Evolutionary conservation across 139 green algal species (phyloP).

Genomic region (Chlorella sorokiniana): DNA sequence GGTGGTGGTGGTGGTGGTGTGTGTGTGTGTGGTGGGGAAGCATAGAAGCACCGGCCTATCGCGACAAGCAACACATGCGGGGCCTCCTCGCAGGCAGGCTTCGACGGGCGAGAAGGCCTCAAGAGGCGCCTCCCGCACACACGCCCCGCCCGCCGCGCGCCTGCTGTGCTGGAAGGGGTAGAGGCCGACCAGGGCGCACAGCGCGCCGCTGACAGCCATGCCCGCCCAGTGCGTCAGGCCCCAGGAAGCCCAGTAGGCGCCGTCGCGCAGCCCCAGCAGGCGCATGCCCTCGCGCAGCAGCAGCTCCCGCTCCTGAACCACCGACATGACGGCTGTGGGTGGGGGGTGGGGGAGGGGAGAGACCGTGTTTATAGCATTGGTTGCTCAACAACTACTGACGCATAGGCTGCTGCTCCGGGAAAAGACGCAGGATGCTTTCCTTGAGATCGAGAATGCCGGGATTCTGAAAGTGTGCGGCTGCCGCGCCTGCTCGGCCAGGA

Average conservation of each 20-base stretch:
- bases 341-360: too few relatives aligned
- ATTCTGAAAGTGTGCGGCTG: too few relatives aligned
- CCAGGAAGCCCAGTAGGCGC: conserved; percentile 75
- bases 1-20: background rate
- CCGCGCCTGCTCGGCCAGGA: too few relatives aligned
- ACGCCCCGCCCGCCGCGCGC: background rate
- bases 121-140: background rate
- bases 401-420: too few relatives aligned
- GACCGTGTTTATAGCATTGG: background rate
- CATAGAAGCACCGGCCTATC: background rate
- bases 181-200: conserved; percentile 62
- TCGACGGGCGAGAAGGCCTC: background rate
- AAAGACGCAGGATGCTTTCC: too few relatives aligned
- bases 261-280: conserved; percentile 67
- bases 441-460: too few relatives aligned
- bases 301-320: conserved; percentile 85
- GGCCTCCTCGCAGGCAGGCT: too few relatives aligned
- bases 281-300: conserved; percentile 80
- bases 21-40: background rate
- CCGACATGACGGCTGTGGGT: conserved; percentile 48
- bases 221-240: conserved; percentile 65
- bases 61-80: too few relatives aligned
- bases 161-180: conserved; percentile 60
- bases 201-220: conserved; percentile 56
- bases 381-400: background rate